phyloP scores from a whole-genome alignment of 108 stramenopile genomes.

The Fragilaria crotonensis region DNA sequence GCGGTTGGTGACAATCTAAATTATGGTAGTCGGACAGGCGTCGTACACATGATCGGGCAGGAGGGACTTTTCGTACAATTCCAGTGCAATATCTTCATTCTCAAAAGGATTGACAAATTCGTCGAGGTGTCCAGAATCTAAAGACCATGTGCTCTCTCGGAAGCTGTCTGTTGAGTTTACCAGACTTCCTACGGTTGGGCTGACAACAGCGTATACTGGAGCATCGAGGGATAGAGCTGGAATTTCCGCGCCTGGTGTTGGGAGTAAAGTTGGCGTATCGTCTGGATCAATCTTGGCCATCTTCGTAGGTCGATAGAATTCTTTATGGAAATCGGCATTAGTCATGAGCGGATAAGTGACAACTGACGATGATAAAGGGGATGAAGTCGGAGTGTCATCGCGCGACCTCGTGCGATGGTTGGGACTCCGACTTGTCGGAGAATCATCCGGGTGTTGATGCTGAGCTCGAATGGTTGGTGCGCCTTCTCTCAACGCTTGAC shows the following conservation, averaged over 20 bases:
- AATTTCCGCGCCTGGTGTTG: background rate
- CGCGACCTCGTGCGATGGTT: constrained; percentile 3
- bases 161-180: background rate
- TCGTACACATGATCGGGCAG: too few relatives aligned
- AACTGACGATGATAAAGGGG: background rate
- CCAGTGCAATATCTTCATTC: constrained; percentile 15
- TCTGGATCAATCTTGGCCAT: background rate
- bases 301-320: constrained; percentile 2
- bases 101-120: constrained; percentile 57
- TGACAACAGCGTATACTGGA: constrained; percentile 1
- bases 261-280: background rate
- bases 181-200: background rate
- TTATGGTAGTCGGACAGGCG: too few relatives aligned
- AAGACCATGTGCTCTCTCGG: background rate
- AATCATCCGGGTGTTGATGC: constrained; percentile 11
- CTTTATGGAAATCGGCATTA: constrained; percentile 10
- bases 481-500: constrained; percentile 80
- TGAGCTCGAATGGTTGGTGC: constrained; percentile 67
- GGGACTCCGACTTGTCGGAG: background rate
- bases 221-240: constrained; percentile 5
- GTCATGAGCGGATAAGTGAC: constrained; percentile 12
- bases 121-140: background rate
- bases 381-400: background rate
- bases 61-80: background rate
- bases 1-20: too few relatives aligned